Base-by-base conservation (phyloP, 164 flowering plant species). In the Buxus sempervirens region DNA sequence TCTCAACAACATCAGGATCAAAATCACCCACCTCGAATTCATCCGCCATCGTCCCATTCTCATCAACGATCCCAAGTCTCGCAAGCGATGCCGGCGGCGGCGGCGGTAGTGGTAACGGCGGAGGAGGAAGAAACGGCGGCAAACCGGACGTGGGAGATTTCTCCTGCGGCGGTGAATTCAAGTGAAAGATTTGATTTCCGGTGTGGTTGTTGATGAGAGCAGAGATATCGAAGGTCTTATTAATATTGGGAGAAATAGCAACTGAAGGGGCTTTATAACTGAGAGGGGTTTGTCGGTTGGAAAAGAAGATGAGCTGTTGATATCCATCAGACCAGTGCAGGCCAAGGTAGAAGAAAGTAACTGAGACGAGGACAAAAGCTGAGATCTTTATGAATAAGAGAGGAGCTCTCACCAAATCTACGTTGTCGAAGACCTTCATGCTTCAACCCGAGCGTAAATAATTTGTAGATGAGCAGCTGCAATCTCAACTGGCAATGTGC, bases 11-110 rank as follows among this genome's bases (percentile, higher is more conserved):
- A 41, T 81, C 89, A 23, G 89, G 82, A 76, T 92, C 93, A 57
- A 82, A 84, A 26, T 82, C 91, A 27, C 96, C 99, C 53, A 92
- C 81, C 73, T 83, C 90, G 56, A 95, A 95, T 1, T 92, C 88
- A 22, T 87, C 90, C 49, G 79, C 57, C 99, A 92, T 95, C 58
- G 84, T 81, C 28, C 99, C 99, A 60, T 88, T 84, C 80, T 79
- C 91, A 56, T 89, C 87, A 41, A 95, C 81, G 66, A 95, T 79
- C 42, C 99, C 99, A 63, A 80, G 81, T 63, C 73, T 85, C 82
- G 81, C 66, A 51, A 84, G 21, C 60, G 68, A 36, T 26, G 61
- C 70, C 14, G 80, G 73, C 15, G 83, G 82, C 0, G 88, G 84
- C 0, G 84, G 81, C n/a, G n/a, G n/a, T n/a, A n/a, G n/a, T n/a